Conservation (phyloP, 75 land plant species). For the Adiantum capillusveneris region DNA sequence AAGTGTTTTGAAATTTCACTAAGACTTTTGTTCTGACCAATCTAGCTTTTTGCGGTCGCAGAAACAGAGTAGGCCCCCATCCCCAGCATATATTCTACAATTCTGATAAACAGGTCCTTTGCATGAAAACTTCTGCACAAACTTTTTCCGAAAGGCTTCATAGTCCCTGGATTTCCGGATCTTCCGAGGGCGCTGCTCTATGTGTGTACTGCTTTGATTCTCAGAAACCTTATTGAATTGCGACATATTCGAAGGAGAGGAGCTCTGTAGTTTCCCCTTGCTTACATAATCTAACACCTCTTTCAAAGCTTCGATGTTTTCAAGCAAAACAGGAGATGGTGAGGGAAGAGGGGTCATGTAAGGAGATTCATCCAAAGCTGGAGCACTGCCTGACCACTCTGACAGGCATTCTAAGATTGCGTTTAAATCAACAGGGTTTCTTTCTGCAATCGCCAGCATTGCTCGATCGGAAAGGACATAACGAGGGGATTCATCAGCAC, state of each 20-base stretch:
- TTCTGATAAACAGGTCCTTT: slow-evolving; percentile 97
- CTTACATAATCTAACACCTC: background rate
- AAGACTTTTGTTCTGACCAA: slow-evolving; percentile 43
- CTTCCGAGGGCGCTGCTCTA: background rate
- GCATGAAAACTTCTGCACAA: slow-evolving; percentile 94
- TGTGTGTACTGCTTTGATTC: background rate
- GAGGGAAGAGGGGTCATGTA: slow-evolving; percentile 35
- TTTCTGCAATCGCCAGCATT: slow-evolving; percentile 53
- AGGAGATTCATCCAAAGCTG: slow-evolving; percentile 12
- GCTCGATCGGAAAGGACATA: slow-evolving; percentile 83
- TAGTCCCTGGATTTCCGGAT: background rate
- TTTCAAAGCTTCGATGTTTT: slow-evolving; percentile 40
- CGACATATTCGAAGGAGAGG: too few species aligned
- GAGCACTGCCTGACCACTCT: slow-evolving; percentile 36
- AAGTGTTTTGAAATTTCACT: background rate
- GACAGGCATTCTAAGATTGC: slow-evolving; percentile 33
- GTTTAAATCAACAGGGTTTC: slow-evolving; percentile 26
- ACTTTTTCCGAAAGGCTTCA: slow-evolving; percentile 61
- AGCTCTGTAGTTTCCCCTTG: too few species aligned
- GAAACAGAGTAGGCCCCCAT: slow-evolving; percentile 91
- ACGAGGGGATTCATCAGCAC: slow-evolving; percentile 86
- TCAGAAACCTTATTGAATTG: too few species aligned
- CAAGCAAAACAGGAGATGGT: slow-evolving; percentile 62
- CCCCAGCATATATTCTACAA: slow-evolving; percentile 91
- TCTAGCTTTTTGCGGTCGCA: slow-evolving; percentile 94